A percentile compares a stretch with the other conserved stretches of the same genome.
phyloP scores from a whole-genome alignment of 73 alveolate species.

The Loxodes magnus region DNA sequence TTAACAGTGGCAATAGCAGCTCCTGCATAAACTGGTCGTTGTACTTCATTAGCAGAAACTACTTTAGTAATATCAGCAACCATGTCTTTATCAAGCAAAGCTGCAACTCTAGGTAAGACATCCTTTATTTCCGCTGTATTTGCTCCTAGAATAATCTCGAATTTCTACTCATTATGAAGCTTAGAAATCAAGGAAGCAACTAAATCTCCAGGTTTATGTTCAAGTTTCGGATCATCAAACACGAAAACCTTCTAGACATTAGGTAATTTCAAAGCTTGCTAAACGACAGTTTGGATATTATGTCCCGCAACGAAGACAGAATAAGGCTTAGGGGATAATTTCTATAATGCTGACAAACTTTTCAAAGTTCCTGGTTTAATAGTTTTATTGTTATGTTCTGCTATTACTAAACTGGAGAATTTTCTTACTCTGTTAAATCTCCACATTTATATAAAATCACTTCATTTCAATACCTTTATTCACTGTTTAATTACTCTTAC shows the following conservation, averaged over 20 bases:
- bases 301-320: too few relatives aligned
- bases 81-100: conserved; percentile 59
- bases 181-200: conserved; percentile 22
- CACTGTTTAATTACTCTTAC: too few relatives aligned
- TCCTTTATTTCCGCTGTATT: conserved; percentile 64
- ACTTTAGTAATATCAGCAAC: conserved; percentile 62
- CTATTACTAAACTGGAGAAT: conserved; percentile 54
- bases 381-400: conserved; percentile 50
- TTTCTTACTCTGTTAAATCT: too few relatives aligned
- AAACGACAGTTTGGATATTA: background rate
- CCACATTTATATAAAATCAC: too few relatives aligned
- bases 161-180: conserved; percentile 21
- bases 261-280: background rate
- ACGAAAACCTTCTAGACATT: background rate
- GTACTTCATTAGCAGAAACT: conserved; percentile 42
- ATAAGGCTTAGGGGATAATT: too few relatives aligned
- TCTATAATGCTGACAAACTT: too few relatives aligned
- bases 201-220: conserved; percentile 23
- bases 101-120: conserved; percentile 77
- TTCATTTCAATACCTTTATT: too few relatives aligned
- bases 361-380: too few relatives aligned
- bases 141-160: conserved; percentile 39
- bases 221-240: background rate
- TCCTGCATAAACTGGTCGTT: conserved; percentile 91
- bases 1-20: conserved; percentile 65